phyloP scores from a whole-genome alignment of 768 basidiomycete species.

The Kwoniella newhampshirensis region DNA sequence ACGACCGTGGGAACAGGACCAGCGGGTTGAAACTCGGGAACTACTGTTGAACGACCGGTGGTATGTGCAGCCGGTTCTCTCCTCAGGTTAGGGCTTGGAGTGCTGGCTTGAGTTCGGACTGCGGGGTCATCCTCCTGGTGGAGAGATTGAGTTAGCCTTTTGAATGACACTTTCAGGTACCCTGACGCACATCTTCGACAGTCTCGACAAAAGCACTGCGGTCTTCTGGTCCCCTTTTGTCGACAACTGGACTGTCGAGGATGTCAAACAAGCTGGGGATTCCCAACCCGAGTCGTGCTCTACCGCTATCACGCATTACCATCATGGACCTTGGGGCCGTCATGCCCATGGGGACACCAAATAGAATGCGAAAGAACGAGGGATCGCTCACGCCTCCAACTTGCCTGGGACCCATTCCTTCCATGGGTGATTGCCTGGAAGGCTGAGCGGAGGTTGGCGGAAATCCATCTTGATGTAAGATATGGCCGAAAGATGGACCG shows the following conservation, averaged over 20 bases:
- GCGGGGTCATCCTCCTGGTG: slow-evolving; percentile 16
- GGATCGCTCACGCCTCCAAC: slow-evolving; percentile 3
- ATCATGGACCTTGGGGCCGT: slow-evolving; percentile 29
- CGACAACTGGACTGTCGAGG: slow-evolving; percentile 20
- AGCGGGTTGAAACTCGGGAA: too few species aligned
- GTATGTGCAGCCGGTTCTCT: too few species aligned
- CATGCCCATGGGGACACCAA: slow-evolving; percentile 32
- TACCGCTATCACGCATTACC: slow-evolving; percentile 29
- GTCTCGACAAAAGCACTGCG: slow-evolving; percentile 52
- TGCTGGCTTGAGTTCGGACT: slow-evolving; percentile 11
- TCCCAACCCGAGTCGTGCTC: slow-evolving; percentile 28
- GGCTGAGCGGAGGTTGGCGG: slow-evolving; percentile 23
- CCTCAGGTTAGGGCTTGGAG: slow-evolving; percentile 5
- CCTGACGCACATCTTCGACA: slow-evolving; percentile 46
- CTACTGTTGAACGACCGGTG: too few species aligned
- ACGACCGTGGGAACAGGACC: not conserved
- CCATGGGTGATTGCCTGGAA: slow-evolving; percentile 13
- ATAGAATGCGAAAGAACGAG: slow-evolving; percentile 37
- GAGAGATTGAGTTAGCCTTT: not conserved
- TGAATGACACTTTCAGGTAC: too few species aligned
- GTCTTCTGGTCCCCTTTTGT: slow-evolving; percentile 21
- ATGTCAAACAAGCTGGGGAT: slow-evolving; percentile 26
- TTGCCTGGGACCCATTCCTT: slow-evolving; percentile 1
- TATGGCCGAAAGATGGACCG: slow-evolving; percentile 49
- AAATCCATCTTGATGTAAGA: slow-evolving; percentile 34